These are phyloP conservation scores for Azolla pinnata DNA, from an alignment of 75 land plant genomes.

Conservation along the genomic window DNA sequence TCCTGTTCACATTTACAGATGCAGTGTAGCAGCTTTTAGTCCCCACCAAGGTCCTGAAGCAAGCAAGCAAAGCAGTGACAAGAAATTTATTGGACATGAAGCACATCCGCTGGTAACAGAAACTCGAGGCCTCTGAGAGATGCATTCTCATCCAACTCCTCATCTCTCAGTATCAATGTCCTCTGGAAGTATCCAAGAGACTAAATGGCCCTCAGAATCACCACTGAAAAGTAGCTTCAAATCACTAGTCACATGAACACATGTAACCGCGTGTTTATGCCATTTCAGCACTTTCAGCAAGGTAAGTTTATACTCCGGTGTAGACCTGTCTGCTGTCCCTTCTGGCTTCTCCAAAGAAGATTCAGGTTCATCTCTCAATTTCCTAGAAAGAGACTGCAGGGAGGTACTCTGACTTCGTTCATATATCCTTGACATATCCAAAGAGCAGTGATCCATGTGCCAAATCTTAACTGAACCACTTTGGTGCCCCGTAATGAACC, in stretches of 20 bases:
- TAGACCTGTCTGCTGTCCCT: conserved; percentile 15
- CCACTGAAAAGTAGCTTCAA: conserved; percentile 88
- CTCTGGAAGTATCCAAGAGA: conserved; percentile 77
- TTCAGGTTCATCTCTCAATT: background rate
- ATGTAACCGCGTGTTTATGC: conserved; percentile 83
- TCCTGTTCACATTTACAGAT: too few species aligned
- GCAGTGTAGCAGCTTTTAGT: too few species aligned
- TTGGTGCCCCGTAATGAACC: conserved; percentile 95
- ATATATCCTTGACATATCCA: conserved; percentile 11
- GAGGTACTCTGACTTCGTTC: conserved; percentile 11
- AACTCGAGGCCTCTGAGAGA: too few species aligned
- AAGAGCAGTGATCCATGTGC: conserved; percentile 64
- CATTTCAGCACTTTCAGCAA: conserved; percentile 60
- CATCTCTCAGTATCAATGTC: too few species aligned
- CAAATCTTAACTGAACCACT: conserved; percentile 89
- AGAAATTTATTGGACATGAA: too few species aligned
- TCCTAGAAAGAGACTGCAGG: conserved; percentile 5
- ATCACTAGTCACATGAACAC: conserved; percentile 59
- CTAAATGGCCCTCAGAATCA: conserved; percentile 69
- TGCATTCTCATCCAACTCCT: too few species aligned
- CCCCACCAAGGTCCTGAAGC: too few species aligned
- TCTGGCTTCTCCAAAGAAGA: conserved; percentile 20
- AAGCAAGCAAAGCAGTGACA: too few species aligned
- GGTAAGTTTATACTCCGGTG: conserved; percentile 71
- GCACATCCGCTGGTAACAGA: too few species aligned